Conservation (phyloP, 305 asterid species). For the Solanum hybrid region DNA sequence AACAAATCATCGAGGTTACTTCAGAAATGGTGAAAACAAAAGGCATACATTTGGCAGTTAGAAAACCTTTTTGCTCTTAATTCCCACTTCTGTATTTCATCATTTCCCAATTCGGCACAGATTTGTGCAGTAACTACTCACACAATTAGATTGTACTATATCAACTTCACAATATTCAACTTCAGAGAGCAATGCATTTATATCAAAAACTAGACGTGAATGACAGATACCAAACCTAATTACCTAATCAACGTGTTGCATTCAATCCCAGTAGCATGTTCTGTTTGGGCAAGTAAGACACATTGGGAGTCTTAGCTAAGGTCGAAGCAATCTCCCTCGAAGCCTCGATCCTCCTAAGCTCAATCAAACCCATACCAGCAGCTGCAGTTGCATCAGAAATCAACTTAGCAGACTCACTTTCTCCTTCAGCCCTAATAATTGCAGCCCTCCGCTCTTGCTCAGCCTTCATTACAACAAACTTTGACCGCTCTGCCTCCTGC, state of each 20-base stretch:
- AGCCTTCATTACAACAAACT: conserved; percentile 77
- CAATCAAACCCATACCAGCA: conserved; percentile 89
- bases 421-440: conserved; percentile 88
- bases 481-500: conserved; percentile 95
- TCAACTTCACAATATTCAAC: not conserved
- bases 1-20: not conserved
- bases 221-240: not conserved
- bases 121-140: not conserved
- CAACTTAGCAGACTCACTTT: conserved; percentile 89
- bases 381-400: conserved; percentile 86
- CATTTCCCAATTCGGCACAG: not conserved
- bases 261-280: conserved; percentile 86
- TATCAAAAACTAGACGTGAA: not conserved
- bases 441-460: conserved; percentile 95
- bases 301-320: conserved; percentile 55
- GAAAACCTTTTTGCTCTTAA: not conserved
- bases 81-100: not conserved
- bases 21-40: not conserved
- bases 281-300: conserved; percentile 54
- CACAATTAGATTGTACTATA: not conserved
- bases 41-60: not conserved
- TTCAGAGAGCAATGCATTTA: not conserved
- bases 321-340: conserved; percentile 65
- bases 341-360: conserved; percentile 93
- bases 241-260: conserved; percentile 33